phyloP scores from a whole-genome alignment of 2,329 filamentous ascomycete species.

The Orbilia ellipsospora region DNA sequence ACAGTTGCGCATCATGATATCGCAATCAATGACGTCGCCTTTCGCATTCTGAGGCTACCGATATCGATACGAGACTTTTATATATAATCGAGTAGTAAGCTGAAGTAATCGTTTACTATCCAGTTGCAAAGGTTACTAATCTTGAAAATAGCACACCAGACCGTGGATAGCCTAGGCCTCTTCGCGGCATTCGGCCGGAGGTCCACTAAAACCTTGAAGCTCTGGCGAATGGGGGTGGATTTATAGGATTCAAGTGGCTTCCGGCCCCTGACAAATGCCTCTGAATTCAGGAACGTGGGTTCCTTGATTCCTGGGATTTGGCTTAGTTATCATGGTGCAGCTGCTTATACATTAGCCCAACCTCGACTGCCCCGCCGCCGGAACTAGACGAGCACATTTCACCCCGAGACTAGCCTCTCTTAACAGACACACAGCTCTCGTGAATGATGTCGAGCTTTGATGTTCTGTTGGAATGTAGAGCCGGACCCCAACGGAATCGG shows the following conservation, averaged over 20 bases:
- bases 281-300: constrained; percentile 23
- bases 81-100: constrained; percentile 23
- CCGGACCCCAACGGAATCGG: constrained; percentile 49
- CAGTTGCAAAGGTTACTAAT: constrained; percentile 29
- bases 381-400: constrained; percentile 15
- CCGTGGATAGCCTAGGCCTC: background rate
- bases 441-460: constrained; percentile 3
- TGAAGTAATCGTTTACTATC: constrained; percentile 36
- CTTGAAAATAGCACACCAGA: constrained; percentile 4
- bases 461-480: constrained; percentile 28
- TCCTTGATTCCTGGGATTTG: constrained; percentile 7
- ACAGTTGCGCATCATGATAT: too few species aligned
- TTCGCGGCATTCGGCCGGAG: constrained; percentile 41
- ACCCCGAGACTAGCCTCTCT: background rate
- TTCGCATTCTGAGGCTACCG: too few species aligned
- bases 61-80: too few species aligned
- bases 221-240: background rate
- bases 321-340: constrained; percentile 53
- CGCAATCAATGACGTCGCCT: too few species aligned
- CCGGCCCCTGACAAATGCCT: constrained; percentile 25
- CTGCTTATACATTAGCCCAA: constrained; percentile 27
- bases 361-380: constrained; percentile 36
- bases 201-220: background rate
- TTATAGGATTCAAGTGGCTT: constrained; percentile 29
- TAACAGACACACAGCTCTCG: background rate